phyloP scores from a whole-genome alignment of 2,329 filamentous ascomycete genomes.

The Leptographium lundbergii region DNA sequence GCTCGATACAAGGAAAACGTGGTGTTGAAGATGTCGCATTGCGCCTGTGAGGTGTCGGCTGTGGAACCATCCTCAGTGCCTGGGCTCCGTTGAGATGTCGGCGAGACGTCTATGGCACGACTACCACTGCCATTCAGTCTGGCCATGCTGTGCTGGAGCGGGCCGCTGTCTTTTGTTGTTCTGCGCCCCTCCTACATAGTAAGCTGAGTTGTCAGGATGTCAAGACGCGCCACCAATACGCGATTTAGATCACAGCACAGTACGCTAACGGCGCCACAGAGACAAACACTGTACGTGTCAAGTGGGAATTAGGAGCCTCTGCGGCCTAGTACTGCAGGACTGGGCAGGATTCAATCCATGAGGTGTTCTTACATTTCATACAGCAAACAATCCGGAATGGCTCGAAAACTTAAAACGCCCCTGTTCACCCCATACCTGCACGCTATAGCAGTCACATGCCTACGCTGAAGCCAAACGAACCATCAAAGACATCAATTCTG shows the following conservation, averaged over 20 bases:
- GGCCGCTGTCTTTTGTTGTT: neutral
- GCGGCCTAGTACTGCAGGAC: neutral
- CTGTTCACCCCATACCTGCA: neutral
- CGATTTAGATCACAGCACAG: neutral
- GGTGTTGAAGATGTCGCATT: conserved; percentile 35
- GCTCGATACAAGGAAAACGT: conserved; percentile 44
- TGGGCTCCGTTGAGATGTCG: neutral
- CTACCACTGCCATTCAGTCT: neutral
- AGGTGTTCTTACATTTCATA: neutral
- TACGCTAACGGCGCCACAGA: neutral
- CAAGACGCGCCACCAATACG: neutral
- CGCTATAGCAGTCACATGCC: conserved; percentile 18
- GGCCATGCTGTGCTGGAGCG: neutral
- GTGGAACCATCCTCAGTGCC: neutral
- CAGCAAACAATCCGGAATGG: neutral
- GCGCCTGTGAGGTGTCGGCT: conserved; percentile 14
- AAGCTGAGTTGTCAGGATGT: neutral
- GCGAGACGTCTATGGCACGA: neutral
- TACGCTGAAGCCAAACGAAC: conserved; percentile 46
- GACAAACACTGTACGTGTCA: neutral
- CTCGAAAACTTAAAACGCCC: neutral
- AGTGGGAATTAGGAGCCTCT: neutral
- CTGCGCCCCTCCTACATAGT: neutral
- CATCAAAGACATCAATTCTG: conserved; percentile 43
- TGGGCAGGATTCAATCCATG: neutral